These are phyloP conservation scores for Aegilops speltoides DNA, from an alignment of 176 grass and related monocot genomes.

Conservation along the genomic window DNA sequence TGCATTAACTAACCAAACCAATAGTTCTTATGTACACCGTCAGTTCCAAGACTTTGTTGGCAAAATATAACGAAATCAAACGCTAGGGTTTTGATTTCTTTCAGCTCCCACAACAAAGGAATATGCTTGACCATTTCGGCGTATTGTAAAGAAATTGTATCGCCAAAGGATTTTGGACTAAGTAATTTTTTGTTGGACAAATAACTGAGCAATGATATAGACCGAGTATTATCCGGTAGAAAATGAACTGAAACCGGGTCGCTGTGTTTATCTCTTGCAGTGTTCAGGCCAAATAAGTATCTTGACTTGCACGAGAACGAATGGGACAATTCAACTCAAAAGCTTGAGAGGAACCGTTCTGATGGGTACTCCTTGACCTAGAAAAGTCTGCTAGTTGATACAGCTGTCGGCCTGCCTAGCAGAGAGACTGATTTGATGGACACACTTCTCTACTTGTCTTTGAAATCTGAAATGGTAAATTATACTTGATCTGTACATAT, in stretches of 20 bases:
- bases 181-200: background rate
- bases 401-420: background rate
- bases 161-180: background rate
- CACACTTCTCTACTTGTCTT: background rate
- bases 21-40: background rate
- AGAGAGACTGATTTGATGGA: background rate
- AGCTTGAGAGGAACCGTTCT: background rate
- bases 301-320: constrained; percentile 23
- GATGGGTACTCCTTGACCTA: constrained; percentile 6
- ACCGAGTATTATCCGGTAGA: background rate
- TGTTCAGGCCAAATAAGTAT: background rate
- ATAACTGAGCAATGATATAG: background rate
- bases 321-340: background rate
- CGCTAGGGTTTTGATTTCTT: background rate
- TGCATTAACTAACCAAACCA: background rate
- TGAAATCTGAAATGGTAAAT: background rate
- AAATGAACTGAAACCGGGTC: background rate
- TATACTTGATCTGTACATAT: background rate
- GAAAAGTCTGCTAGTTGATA: constrained; percentile 14
- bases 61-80: background rate
- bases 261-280: background rate
- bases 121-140: background rate
- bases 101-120: background rate
- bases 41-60: background rate
- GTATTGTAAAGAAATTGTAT: background rate